A percentile compares a stretch with the other conserved stretches of the same genome.
These are phyloP conservation scores for Paracorniculantispora psalliotae DNA, from an alignment of 2,329 filamentous ascomycete species.

Conservation along the genomic window DNA sequence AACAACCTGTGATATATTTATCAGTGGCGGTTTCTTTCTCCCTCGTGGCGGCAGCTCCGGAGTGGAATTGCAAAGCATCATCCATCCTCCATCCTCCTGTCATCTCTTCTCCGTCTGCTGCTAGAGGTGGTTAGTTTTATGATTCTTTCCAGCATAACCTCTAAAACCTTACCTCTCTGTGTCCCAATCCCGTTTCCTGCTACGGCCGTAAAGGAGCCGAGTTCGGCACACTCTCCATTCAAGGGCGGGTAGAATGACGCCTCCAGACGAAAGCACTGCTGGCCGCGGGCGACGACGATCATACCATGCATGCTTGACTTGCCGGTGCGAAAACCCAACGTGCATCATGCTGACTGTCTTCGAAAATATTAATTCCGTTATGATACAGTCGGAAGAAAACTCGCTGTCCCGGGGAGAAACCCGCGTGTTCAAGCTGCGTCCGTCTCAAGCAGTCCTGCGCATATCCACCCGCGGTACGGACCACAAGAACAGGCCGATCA, in stretches of 20 bases:
- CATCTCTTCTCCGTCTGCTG: neutral
- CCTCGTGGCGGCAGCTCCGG: neutral
- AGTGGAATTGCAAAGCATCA: neutral
- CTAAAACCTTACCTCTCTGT: neutral
- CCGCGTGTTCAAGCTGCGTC: conserved; percentile 45
- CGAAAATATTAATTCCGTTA: neutral
- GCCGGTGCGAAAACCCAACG: conserved; percentile 33
- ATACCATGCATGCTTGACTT: conserved; percentile 42
- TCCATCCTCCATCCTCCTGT: neutral
- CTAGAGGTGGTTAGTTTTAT: neutral
- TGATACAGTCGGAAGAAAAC: conserved; percentile 36
- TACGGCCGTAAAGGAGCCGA: neutral
- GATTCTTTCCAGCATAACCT: neutral
- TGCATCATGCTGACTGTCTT: neutral
- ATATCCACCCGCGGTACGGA: conserved; percentile 35
- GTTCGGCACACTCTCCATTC: neutral
- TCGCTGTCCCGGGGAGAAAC: conserved; percentile 47
- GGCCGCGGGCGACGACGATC: conserved; percentile 34
- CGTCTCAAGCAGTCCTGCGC: conserved; percentile 44
- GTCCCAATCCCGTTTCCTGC: neutral
- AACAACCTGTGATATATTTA: conserved; percentile 10
- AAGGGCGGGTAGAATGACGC: conserved; percentile 23
- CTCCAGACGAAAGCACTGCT: conserved; percentile 26
- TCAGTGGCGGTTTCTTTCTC: conserved; percentile 5
- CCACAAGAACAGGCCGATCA: conserved; percentile 37